Evolutionary conservation across 1,284 basidiomycete species (phyloP).

Genomic region (Austropuccinia psidii): DNA sequence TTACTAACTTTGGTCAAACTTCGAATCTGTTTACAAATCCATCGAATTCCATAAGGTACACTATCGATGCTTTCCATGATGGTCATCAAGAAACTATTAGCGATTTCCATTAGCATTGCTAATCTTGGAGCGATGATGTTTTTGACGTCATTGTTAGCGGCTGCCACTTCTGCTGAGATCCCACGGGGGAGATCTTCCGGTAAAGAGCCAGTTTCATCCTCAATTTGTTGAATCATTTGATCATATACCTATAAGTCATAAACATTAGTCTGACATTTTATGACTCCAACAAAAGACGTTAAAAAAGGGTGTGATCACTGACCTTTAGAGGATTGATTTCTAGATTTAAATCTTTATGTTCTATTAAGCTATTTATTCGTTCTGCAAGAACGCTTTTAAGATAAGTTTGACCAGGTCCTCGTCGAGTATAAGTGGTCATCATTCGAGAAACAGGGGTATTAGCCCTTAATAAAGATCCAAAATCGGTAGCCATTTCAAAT

Average conservation of each 20-base stretch:
- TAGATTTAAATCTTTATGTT: conserved; percentile 95
- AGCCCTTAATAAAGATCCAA: conserved; percentile 89
- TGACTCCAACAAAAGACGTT: not conserved
- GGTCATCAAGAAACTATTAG: conserved; percentile 91
- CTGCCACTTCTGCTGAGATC: conserved; percentile 85
- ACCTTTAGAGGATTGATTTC: conserved; percentile 99
- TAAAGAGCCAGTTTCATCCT: conserved; percentile 84
- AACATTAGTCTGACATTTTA: not conserved
- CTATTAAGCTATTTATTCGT: conserved; percentile 93
- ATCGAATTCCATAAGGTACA: conserved; percentile 96
- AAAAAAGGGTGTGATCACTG: conserved; percentile 38
- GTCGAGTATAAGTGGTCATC: conserved; percentile 99
- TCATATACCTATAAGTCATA: conserved; percentile 68
- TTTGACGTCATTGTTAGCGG: conserved; percentile 87
- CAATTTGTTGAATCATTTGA: conserved; percentile 96
- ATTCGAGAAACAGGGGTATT: conserved; percentile 98
- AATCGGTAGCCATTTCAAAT: conserved; percentile 96
- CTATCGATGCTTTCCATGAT: conserved; percentile 97
- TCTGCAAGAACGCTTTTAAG: conserved; percentile 93
- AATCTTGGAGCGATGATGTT: conserved; percentile 91
- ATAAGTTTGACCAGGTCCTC: conserved; percentile 95
- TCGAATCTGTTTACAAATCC: conserved; percentile 99
- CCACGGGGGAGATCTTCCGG: conserved; percentile 83
- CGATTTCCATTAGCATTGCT: conserved; percentile 98
- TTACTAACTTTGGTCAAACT: conserved; percentile 75